These are phyloP conservation scores for Juncus effusus DNA, from an alignment of 176 grass and related monocot genomes.

Conservation along the genomic window DNA sequence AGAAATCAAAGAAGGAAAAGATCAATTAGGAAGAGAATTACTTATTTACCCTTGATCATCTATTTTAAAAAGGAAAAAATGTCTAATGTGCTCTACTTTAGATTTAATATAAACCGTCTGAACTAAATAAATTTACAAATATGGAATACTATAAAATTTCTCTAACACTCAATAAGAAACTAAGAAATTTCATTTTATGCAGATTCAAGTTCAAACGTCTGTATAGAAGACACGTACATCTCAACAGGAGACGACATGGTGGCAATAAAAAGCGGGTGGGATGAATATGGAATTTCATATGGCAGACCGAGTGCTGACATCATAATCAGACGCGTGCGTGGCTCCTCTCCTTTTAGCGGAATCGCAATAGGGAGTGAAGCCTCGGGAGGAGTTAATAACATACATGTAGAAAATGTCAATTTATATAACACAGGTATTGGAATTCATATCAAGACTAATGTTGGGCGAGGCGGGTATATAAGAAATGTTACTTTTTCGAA, in stretches of 20 bases:
- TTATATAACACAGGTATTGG: conserved; percentile 54
- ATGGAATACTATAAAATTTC: too few species aligned
- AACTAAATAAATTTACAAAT: too few species aligned
- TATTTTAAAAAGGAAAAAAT: too few species aligned
- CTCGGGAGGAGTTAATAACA: conserved; percentile 51
- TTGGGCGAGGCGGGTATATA: conserved; percentile 65
- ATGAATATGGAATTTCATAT: conserved; percentile 89
- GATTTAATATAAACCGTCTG: too few species aligned
- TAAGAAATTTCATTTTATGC: background rate
- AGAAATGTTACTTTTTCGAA: conserved; percentile 46
- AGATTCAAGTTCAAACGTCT: conserved; percentile 78
- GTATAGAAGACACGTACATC: conserved; percentile 80
- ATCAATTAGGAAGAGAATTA: too few species aligned
- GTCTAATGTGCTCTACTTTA: too few species aligned
- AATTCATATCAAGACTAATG: conserved; percentile 68
- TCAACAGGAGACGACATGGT: conserved; percentile 68
- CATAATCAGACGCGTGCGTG: conserved; percentile 53
- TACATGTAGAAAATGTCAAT: conserved; percentile 51
- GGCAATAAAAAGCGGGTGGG: conserved; percentile 85
- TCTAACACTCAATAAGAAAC: too few species aligned
- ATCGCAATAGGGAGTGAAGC: conserved; percentile 72
- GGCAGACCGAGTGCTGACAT: conserved; percentile 52
- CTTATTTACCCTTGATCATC: too few species aligned
- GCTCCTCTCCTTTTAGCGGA: conserved; percentile 69
- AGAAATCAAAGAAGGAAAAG: too few species aligned